Base-by-base conservation (phyloP, 164 flowering plant species). In the Sedum album region DNA sequence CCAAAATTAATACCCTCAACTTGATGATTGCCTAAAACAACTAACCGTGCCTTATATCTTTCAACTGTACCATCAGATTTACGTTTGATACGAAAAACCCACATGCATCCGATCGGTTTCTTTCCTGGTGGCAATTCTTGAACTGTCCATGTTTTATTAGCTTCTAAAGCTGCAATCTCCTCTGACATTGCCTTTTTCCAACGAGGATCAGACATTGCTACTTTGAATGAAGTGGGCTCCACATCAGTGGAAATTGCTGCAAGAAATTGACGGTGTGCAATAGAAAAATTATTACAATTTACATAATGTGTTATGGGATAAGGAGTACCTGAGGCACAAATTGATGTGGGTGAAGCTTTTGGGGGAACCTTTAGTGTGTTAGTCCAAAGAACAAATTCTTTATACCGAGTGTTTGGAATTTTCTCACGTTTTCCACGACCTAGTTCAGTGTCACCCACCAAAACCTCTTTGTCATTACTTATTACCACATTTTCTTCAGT, bases 351-450 rank as follows among this genome's bases (percentile, higher is more conserved):
- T 17, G 31, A 60, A 25, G 64, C 31, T 9, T n/a, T 6, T 14
- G 55, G 68, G 33, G 55, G 18, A n/a, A 25, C 31, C 20, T n/a
- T 38, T 28, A 35, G 7, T 35, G 68, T 66, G 68, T n/a, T 66
- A 66, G 68, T 42, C 55, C 7, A n/a, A 38, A 42, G 61, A 21
- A 10, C 46, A 42, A 42, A 42, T 1, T 42, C 51, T 17, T 17
- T 17, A 20, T 46, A 46, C 1, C 51, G 51, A 3, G 21, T 17
- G 6, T 46, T 46, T 2, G 48, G 48, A 42, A 42, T 7, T 42
- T 42, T 64, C 20, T 38, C 66, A 11, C 38, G 66, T 64, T 64
- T 64, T 20, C 66, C 66, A 7, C 66, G 66, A 64, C 66, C 66
- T 20, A 64, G 66, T 14, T 64, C 66, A 31, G 66, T 31, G 38